These are phyloP conservation scores for Blastobotrys buckinghamii DNA, from an alignment of 1,139 yeast genomes.

Conservation along the genomic window DNA sequence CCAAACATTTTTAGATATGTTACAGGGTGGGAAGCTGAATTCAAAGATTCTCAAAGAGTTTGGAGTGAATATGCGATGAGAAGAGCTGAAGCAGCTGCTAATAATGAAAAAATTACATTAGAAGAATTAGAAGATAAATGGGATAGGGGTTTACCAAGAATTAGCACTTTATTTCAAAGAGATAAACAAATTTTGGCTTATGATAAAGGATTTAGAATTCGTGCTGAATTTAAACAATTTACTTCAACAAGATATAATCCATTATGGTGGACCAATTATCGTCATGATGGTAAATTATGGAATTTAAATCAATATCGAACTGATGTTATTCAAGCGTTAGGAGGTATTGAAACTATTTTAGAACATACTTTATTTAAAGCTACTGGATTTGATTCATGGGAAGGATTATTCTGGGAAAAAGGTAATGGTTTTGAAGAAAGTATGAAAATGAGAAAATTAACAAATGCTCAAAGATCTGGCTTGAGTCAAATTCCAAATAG, in stretches of 20 bases:
- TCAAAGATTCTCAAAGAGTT: constrained; percentile 87
- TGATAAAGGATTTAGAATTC: constrained; percentile 87
- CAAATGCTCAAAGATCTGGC: constrained; percentile 97
- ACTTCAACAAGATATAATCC: constrained; percentile 71
- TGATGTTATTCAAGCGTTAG: constrained; percentile 94
- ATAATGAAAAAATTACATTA: constrained; percentile 77
- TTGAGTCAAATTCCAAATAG: constrained; percentile 96
- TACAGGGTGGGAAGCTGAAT: constrained; percentile 96
- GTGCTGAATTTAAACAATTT: constrained; percentile 73
- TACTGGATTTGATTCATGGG: constrained; percentile 98
- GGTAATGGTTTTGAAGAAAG: constrained; percentile 97
- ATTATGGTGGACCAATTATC: constrained; percentile 93
- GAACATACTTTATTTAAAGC: constrained; percentile 95
- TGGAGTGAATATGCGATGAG: constrained; percentile 97
- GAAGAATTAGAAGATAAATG: constrained; percentile 93
- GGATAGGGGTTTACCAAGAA: constrained; percentile 97
- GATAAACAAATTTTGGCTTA: constrained; percentile 93
- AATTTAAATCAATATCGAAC: constrained; percentile 87
- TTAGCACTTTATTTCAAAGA: constrained; percentile 89
- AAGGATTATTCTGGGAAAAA: constrained; percentile 97
- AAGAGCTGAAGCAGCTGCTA: constrained; percentile 80
- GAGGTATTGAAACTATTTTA: constrained; percentile 93
- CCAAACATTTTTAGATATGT: constrained; percentile 93
- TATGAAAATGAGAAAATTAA: constrained; percentile 85
- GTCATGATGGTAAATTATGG: constrained; percentile 97